phyloP scores from a whole-genome alignment of 176 grass and related monocot genomes.

The Ampelocalamus luodianensis region DNA sequence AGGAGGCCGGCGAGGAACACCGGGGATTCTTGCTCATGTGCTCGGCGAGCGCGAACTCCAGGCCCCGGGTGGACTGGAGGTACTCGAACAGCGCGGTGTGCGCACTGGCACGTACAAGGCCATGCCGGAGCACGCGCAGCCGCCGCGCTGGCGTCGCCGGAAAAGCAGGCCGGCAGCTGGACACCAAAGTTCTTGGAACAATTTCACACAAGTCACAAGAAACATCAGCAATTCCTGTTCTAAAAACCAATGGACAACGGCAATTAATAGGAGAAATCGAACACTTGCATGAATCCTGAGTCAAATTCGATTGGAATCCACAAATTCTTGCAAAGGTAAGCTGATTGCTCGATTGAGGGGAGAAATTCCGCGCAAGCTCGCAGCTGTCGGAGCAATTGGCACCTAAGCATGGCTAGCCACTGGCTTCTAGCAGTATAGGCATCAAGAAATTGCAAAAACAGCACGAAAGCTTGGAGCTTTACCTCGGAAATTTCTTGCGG shows the following conservation, averaged over 20 bases:
- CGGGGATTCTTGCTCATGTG: slow-evolving; percentile 66
- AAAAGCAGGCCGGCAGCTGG: slow-evolving; percentile 12
- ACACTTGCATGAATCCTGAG: neutral
- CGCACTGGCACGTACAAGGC: slow-evolving; percentile 29
- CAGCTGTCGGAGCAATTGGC: slow-evolving; percentile 14
- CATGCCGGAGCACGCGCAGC: slow-evolving; percentile 15
- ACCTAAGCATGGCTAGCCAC: slow-evolving; percentile 40
- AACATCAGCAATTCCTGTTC: neutral
- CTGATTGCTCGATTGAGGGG: slow-evolving; percentile 23
- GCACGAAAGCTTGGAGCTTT: neutral
- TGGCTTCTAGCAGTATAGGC: slow-evolving; percentile 7
- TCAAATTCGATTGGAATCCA: slow-evolving; percentile 30
- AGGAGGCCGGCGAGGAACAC: slow-evolving; percentile 48
- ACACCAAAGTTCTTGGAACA: neutral
- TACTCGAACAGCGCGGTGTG: slow-evolving; percentile 57
- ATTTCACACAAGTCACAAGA: neutral
- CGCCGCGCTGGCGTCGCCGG: neutral
- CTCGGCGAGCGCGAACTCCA: slow-evolving; percentile 50
- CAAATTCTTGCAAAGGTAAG: slow-evolving; percentile 29
- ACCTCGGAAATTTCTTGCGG: slow-evolving; percentile 12
- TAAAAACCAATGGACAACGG: neutral
- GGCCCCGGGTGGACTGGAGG: slow-evolving; percentile 48
- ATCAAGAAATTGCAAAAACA: neutral
- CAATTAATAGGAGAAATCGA: neutral
- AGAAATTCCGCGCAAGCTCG: slow-evolving; percentile 29